Conservation (phyloP, 768 basidiomycete species). For the Leccinellum rugosiceps region DNA sequence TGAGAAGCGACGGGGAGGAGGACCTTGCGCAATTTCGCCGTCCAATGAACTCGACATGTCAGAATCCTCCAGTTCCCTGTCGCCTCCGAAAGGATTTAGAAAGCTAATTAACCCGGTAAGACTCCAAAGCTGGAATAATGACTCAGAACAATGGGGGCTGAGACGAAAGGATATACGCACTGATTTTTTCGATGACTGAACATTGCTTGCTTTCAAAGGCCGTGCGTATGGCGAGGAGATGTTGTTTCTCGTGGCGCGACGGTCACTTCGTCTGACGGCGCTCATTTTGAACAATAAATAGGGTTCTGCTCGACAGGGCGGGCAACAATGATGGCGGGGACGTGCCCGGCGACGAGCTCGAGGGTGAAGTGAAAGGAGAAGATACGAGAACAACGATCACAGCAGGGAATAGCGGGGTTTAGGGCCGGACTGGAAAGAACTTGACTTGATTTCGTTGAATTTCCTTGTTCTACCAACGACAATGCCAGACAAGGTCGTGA, state of each 20-base stretch:
- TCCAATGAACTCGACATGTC: constrained; percentile 20
- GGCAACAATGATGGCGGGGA: background rate
- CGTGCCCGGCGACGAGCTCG: constrained; percentile 7
- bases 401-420: constrained; percentile 22
- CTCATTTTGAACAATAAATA: constrained; percentile 45
- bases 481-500: constrained; percentile 46
- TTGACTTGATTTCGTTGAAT: background rate
- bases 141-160: constrained; percentile 10
- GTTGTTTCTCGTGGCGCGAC: constrained; percentile 35
- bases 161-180: constrained; percentile 29
- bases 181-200: constrained; percentile 42
- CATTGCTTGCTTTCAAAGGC: constrained; percentile 24
- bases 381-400: constrained; percentile 23
- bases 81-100: constrained; percentile 45
- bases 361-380: constrained; percentile 16
- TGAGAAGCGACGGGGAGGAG: constrained; percentile 25
- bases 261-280: constrained; percentile 48
- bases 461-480: constrained; percentile 4
- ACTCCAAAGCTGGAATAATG: constrained; percentile 43
- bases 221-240: constrained; percentile 58
- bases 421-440: constrained; percentile 28
- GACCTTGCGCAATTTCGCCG: constrained; percentile 27
- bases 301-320: constrained; percentile 2
- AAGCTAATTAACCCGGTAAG: constrained; percentile 47
- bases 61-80: constrained; percentile 19